Conservation (phyloP, 2,329 filamentous ascomycete genomes). For the Phoma herbarum region DNA sequence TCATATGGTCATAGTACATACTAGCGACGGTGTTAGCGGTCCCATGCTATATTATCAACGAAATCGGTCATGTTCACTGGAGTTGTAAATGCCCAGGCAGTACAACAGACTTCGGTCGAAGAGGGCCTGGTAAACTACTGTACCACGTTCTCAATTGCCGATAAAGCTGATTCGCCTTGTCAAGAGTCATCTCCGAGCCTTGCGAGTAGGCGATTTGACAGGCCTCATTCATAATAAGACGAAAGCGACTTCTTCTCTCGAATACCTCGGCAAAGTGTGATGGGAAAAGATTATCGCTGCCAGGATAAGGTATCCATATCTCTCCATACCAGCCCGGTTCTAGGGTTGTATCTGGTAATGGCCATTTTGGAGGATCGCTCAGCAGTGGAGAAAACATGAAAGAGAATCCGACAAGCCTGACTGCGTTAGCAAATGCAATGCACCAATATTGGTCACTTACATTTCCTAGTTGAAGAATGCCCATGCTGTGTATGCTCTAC, state of each 20-base stretch:
- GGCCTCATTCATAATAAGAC: background rate
- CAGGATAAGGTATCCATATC: background rate
- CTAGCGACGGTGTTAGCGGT: background rate
- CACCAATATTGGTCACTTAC: background rate
- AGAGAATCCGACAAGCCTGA: background rate
- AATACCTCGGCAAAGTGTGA: background rate
- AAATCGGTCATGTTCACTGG: background rate
- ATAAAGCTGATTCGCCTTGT: background rate
- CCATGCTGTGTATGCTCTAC: background rate
- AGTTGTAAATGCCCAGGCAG: background rate
- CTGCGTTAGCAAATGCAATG: background rate
- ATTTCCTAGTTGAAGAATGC: background rate
- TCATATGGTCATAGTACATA: background rate
- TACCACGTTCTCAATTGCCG: background rate
- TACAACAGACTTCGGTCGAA: background rate
- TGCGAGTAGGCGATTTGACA: background rate
- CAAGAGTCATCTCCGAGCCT: background rate
- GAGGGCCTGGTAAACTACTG: background rate
- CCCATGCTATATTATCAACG: background rate
- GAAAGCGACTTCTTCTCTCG: background rate
- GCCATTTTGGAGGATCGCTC: background rate
- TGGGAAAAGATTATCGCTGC: background rate
- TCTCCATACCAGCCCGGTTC: background rate
- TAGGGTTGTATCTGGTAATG: background rate
- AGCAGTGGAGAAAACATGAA: background rate